Base-by-base conservation (phyloP, 257 asterid genomes). In the Ophiorrhiza pumila region DNA sequence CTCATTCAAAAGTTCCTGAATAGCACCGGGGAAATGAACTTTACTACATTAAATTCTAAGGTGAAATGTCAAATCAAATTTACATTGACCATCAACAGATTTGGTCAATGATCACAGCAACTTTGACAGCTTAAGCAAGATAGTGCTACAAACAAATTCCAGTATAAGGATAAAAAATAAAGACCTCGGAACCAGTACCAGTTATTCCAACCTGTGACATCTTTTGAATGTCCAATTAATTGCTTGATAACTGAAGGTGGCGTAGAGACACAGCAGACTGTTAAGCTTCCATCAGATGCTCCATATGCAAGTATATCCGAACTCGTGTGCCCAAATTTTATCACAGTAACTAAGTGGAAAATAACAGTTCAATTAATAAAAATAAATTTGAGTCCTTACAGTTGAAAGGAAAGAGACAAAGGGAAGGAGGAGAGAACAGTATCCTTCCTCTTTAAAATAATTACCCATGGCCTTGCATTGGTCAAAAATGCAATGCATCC, bases 401-500 rank as follows among this genome's bases (percentile, higher is more conserved):
- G 45, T 52, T 46, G 72, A 35, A 63, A 61, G 65, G 42, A 11
- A 11, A 31, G 13, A 43, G 37, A 23, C 13, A 23, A 57, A 46
- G 37, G 41, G 43, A 65, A 60, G 70, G n/a, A n/a, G 73, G 22
- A 5, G 32, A 52, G 31, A 59, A 72, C 23, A 77, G 74, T 74
- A 63, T 46, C 43, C 56, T 69, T 75, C 70, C 71, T 43, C 25
- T 65, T 61, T 71, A 60, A 60, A 79, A 71, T 47, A 65, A 68
- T 76, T 90, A 95, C 97, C 98, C 99, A 92, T 87, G 85, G 99
- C 96, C 86, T 87, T 90, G 99, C 98, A 88, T 68, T 89, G 95
- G 83, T 95, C 98, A 79, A 95, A 95, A 55, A 95, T 90, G 87
- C 97, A 90, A 87, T 95, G 99, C 99, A 92, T 95, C 80, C 99